Conservation (phyloP, 768 basidiomycete genomes). For the Lentinula sp. region DNA sequence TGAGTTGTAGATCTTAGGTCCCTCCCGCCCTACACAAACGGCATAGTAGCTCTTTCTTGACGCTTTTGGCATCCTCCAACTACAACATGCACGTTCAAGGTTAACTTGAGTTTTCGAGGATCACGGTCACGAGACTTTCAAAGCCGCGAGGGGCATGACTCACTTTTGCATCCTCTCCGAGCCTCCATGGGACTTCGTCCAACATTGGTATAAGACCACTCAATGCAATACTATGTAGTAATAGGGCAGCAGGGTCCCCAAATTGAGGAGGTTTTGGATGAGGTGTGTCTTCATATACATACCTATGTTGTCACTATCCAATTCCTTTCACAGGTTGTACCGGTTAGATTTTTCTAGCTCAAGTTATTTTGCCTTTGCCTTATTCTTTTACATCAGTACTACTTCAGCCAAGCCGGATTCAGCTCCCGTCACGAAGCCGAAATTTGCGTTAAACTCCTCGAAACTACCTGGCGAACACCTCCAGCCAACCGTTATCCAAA, state of each 20-base stretch:
- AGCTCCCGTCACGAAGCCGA: background rate
- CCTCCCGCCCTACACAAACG: constrained; percentile 50
- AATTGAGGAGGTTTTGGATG: background rate
- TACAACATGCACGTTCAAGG: too few relatives aligned
- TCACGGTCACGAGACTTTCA: background rate
- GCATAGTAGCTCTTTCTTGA: constrained; percentile 47
- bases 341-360: background rate
- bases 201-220: background rate
- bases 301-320: background rate
- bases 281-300: background rate
- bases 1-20: constrained; percentile 47
- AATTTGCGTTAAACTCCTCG: background rate
- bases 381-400: background rate
- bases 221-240: background rate
- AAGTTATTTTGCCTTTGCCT: background rate
- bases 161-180: background rate
- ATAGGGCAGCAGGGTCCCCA: background rate
- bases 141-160: too few relatives aligned
- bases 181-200: background rate
- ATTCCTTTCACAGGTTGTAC: background rate
- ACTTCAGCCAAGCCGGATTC: background rate
- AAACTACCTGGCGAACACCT: background rate
- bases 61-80: constrained; percentile 7
- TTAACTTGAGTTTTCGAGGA: too few relatives aligned
- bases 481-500: background rate